Conservation (phyloP, 2,329 filamentous ascomycete species). For the Diaporthe sp. region DNA sequence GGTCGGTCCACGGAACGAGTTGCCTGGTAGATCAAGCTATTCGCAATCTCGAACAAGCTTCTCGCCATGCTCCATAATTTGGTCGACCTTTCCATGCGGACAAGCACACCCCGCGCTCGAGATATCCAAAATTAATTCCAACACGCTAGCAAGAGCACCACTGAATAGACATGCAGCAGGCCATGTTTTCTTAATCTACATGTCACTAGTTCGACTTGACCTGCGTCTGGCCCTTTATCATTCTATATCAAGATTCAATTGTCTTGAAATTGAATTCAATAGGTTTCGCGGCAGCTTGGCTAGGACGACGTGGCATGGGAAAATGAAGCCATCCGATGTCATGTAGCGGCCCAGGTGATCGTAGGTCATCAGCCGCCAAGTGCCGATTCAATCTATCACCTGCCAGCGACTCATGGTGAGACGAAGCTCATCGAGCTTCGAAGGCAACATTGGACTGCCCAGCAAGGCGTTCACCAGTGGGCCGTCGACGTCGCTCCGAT, state of each 20-base stretch:
- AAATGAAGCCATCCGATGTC: neutral
- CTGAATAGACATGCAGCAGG: slow-evolving; percentile 34
- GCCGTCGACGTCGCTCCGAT: slow-evolving; percentile 21
- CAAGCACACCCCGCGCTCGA: slow-evolving; percentile 5
- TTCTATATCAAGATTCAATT: neutral
- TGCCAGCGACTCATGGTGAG: slow-evolving; percentile 25
- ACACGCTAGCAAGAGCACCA: slow-evolving; percentile 31
- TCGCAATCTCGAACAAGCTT: slow-evolving; percentile 23
- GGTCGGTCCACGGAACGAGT: neutral
- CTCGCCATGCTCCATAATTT: slow-evolving; percentile 6
- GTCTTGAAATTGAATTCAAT: neutral
- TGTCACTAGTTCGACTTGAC: neutral
- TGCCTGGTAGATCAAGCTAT: slow-evolving; percentile 11
- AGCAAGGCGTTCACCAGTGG: slow-evolving; percentile 5
- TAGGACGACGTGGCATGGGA: neutral
- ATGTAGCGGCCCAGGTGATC: neutral
- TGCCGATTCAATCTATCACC: slow-evolving; percentile 5
- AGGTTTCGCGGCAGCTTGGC: neutral
- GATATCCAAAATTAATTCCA: neutral
- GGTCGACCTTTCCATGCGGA: neutral
- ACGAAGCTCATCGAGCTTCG: neutral
- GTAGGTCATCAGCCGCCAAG: slow-evolving; percentile 15
- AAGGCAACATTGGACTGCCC: slow-evolving; percentile 15
- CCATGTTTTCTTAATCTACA: slow-evolving; percentile 9
- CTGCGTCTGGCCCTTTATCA: neutral